Percentiles rank a stretch among this genome's conserved stretches.
phyloP scores from a whole-genome alignment of 768 basidiomycete genomes.

The Lactarius akahatsu region DNA sequence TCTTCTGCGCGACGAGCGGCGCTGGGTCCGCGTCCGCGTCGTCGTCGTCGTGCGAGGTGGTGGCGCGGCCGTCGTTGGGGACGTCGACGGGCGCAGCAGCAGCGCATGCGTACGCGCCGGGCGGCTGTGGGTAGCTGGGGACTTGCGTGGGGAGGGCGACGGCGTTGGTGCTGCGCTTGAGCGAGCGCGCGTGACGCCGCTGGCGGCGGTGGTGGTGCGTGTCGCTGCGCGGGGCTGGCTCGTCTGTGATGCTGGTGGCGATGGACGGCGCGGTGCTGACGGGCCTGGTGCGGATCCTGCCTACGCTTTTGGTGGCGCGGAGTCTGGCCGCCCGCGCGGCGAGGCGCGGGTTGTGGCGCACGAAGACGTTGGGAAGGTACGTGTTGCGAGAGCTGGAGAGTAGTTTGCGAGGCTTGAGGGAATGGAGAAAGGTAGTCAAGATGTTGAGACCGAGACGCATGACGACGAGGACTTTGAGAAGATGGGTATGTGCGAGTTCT shows the following conservation, averaged over 20 bases:
- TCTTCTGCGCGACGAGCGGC: background rate
- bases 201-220: background rate
- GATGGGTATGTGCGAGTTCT: background rate
- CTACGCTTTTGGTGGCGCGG: conserved; percentile 11
- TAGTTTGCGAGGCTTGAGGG: conserved; percentile 13
- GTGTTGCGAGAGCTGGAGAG: conserved; percentile 7
- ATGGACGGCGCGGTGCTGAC: background rate
- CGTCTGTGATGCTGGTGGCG: background rate
- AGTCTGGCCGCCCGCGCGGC: conserved; percentile 16
- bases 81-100: background rate
- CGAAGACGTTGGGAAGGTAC: conserved; percentile 22
- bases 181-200: background rate
- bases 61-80: background rate
- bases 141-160: background rate
- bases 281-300: background rate
- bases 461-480: background rate
- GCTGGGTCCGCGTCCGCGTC: background rate
- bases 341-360: conserved; percentile 9
- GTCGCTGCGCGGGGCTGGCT: background rate
- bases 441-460: conserved; percentile 17
- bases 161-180: conserved; percentile 5
- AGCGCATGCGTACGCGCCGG: conserved; percentile 6
- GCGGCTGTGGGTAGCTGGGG: background rate
- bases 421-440: conserved; percentile 11
- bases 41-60: background rate